Evolutionary conservation across 768 basidiomycete genomes (phyloP), one percentile per base, ranked within the genome.

Genomic region (Tulasnella calospora): DNA sequence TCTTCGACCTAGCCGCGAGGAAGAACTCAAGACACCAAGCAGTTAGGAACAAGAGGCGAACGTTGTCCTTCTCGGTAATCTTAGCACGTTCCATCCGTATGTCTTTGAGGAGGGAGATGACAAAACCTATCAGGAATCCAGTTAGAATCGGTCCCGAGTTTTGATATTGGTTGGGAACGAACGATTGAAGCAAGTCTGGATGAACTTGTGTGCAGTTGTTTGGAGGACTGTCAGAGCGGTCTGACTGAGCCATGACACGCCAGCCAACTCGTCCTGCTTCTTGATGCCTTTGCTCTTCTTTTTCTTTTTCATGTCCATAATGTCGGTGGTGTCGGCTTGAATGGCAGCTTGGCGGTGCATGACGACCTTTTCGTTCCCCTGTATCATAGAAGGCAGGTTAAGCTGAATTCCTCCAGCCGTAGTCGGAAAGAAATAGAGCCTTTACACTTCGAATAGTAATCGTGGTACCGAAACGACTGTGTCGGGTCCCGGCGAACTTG

Each of bases 391-490:
- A 61, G 23, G 10, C n/a, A 33, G 17, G 27, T 0, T 51, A 1
- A 47, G 46, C 46, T 61, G 3, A 72, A 19, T 27, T 40, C 33
- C 38, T 73, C 13, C 61, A 2, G 12, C 3, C 12, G 21, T 44
- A 19, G 44, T 44, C 4, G 23, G 46, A n/a, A 44, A 55, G 51
- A 75, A 67, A 10, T 21, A 19, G 19, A 61, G 19, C 12, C 12
- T 84, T 76, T 38, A 85, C 86, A 19, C 93, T 86, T 80, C 88
- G 89, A 75, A 99, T 92, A 30, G 92, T 86, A 80, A 99, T 92
- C 12, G 96, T 99, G 2, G 98, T 99, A 1, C 98, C 98, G 84
- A 99, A 99, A 71, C 96, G 91, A 35, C 95, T 95, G 85, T 99
- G 98, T 41, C 98, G 89, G 30, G 95, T 93, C 74, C 91, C 85